A percentile compares a stretch with the other conserved stretches of the same genome.
These are phyloP conservation scores for Lodderomyces elongisporus DNA, from an alignment of 1,139 yeast genomes.

Conservation along the genomic window DNA sequence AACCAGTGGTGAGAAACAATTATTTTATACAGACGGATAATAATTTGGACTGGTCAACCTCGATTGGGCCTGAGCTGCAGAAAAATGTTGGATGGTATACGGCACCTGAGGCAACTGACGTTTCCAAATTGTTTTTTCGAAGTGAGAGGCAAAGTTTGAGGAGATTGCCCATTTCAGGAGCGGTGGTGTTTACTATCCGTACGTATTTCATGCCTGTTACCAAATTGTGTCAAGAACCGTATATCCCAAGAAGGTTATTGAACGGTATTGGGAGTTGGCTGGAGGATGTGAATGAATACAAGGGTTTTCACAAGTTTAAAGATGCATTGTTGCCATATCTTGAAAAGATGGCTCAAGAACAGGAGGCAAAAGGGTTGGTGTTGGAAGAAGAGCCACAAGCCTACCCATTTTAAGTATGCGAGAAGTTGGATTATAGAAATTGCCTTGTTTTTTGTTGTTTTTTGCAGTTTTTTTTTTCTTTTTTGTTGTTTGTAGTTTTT, in stretches of 20 bases:
- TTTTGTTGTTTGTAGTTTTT: too few relatives aligned
- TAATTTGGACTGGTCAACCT: slow-evolving; percentile 57
- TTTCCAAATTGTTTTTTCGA: slow-evolving; percentile 48
- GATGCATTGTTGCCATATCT: slow-evolving; percentile 53
- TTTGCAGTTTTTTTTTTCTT: too few relatives aligned
- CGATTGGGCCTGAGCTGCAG: slow-evolving; percentile 54
- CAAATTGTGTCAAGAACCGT: slow-evolving; percentile 53
- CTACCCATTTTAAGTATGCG: slow-evolving; percentile 34
- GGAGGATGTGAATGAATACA: slow-evolving; percentile 53
- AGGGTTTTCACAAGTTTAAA: slow-evolving; percentile 52
- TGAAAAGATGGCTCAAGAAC: slow-evolving; percentile 45
- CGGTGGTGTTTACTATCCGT: slow-evolving; percentile 57
- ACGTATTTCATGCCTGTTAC: slow-evolving; percentile 57
- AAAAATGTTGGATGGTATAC: slow-evolving; percentile 58
- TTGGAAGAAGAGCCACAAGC: slow-evolving; percentile 32
- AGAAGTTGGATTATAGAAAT: neutral
- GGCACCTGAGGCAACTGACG: slow-evolving; percentile 44
- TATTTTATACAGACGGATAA: slow-evolving; percentile 63
- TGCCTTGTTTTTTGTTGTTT: neutral
- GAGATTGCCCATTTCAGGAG: slow-evolving; percentile 58
- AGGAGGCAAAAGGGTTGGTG: slow-evolving; percentile 42
- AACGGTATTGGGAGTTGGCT: slow-evolving; percentile 58
- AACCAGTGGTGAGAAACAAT: slow-evolving; percentile 61
- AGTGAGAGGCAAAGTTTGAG: slow-evolving; percentile 69
- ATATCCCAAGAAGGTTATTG: slow-evolving; percentile 53